Evolutionary conservation across 176 grass and related monocot genomes (phyloP), one percentile per base, ranked within the genome.

Genomic region (Triticum monococcum): DNA sequence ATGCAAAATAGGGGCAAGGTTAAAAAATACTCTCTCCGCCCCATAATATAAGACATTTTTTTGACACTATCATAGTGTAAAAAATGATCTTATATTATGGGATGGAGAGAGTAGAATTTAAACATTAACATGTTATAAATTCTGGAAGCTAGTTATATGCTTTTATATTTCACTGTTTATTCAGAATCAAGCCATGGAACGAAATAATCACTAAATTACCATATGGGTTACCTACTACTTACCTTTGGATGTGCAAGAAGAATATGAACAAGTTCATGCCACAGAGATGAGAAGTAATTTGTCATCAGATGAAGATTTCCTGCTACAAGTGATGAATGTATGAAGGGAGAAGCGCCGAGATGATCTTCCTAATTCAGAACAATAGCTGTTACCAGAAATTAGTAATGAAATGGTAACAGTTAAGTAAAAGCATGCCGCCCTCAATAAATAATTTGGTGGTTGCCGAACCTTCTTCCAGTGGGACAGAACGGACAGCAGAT

Each of bases 191-290:
- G 20, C 9, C 37, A 76, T 72, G 24, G 67, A 54, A 77, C 46
- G 14, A 65, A 50, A 64, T 37, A 68, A 14, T 11, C 5, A 5
- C 13, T 72, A 83, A 90, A 74, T 17, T 50, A 73, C 14, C 46
- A 81, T 12, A 84, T 45, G 32, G 59, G 22, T 68, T 81, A 93
- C 96, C 91, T 94, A 66, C 91, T 94, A 66, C 41, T 78, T 83
- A 95, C 96, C 93, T 98, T 95, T 41, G 96, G 96, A 89, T 98
- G 96, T 52, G 96, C 91, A 84, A 95, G 91, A 77, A 98, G 91
- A 92, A 95, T 87, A 95, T 93, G 91, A 83, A 95, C 96, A 90
- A 95, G 89, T 81, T 98, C 93, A 82, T 95, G 91, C 89, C 93
- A 95, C 33, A 94, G 91, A n/a, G 91, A 91, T 84, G 96, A 94